A percentile compares a stretch with the other conserved stretches of the same genome.
These are phyloP conservation scores for Neonothopanus nambi DNA, from an alignment of 1,284 basidiomycete species.

Conservation along the genomic window DNA sequence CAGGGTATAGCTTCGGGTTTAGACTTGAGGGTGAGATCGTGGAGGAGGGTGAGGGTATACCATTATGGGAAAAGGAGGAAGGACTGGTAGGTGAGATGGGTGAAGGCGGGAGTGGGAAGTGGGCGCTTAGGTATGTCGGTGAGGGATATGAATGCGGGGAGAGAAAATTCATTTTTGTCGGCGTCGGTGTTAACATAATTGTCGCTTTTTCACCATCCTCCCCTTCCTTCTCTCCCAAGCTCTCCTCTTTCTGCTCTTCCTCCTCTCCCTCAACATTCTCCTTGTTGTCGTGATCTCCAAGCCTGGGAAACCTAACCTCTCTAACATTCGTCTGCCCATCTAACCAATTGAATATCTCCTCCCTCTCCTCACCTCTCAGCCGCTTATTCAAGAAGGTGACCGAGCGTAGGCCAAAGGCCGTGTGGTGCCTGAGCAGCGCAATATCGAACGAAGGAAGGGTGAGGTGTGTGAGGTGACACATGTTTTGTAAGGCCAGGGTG, in stretches of 20 bases:
- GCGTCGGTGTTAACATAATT: too few relatives aligned
- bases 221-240: too few relatives aligned
- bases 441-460: constrained; percentile 50
- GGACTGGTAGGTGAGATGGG: constrained; percentile 15
- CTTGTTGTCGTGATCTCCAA: constrained; percentile 6
- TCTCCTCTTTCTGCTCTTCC: too few relatives aligned
- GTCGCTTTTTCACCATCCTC: too few relatives aligned
- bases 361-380: constrained; percentile 36
- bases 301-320: constrained; percentile 42
- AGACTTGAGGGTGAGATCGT: neutral
- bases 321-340: constrained; percentile 45
- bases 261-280: too few relatives aligned
- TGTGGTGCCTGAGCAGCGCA: constrained; percentile 44
- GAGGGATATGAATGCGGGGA: neutral
- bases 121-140: constrained; percentile 16
- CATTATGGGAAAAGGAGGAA: neutral
- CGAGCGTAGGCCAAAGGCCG: constrained; percentile 43
- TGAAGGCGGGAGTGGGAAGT: constrained; percentile 8
- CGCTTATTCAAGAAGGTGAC: constrained; percentile 41
- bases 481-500: constrained; percentile 47
- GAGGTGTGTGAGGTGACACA: constrained; percentile 49
- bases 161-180: too few relatives aligned
- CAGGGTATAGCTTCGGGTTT: too few relatives aligned
- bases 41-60: neutral
- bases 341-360: constrained; percentile 47